Evolutionary conservation across 306 rosid genomes (phyloP), one percentile per base, ranked within the genome.

Genomic region (Pyrus pyrifolia): DNA sequence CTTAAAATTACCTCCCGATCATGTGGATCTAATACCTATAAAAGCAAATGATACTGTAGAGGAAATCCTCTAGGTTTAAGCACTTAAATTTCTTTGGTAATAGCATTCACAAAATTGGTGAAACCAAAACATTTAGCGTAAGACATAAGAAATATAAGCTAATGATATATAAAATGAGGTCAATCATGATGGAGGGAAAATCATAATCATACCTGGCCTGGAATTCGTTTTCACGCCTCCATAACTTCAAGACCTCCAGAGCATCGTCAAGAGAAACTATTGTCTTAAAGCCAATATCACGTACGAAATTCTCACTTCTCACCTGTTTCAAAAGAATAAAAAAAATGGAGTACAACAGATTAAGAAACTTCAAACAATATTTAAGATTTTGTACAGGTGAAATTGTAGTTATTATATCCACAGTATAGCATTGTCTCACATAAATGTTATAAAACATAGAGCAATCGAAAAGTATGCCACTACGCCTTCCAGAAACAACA

Each of bases 281-380:
- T 44, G 91, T 94, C 91, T 90, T 94, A 69, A 94, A 89, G 71
- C 98, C 97, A 80, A 94, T 57, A 71, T 87, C 90, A 12, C 72
- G 57, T 30, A 81, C 90, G 59, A 94, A 80, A 79, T 83, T 92
- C 78, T 82, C 86, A 81, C 87, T 89, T 81, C 74, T 85, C 77
- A 90, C 97, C 98, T 94, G 89, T 81, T 79, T 74, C 80, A 74
- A 67, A 25, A 59, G 52, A 55, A 72, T 6, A 79, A 49, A 76
- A 25, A 31, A 55, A 45, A 31, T 38, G 40, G 1, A 30, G 25
- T 15, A 73, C 66, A 67, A 25, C 18, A 19, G 22, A 52, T 29
- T 3, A 66, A 19, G 42, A 27, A 79, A n/a, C 8, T 33, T 13
- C 23, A 74, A 19, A 30, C 2, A 6, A 52, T 17, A 71, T 4